Evolutionary conservation across 2,329 filamentous ascomycete species (phyloP), one percentile per base, ranked within the genome.

Genomic region (Thyridium curvatum): DNA sequence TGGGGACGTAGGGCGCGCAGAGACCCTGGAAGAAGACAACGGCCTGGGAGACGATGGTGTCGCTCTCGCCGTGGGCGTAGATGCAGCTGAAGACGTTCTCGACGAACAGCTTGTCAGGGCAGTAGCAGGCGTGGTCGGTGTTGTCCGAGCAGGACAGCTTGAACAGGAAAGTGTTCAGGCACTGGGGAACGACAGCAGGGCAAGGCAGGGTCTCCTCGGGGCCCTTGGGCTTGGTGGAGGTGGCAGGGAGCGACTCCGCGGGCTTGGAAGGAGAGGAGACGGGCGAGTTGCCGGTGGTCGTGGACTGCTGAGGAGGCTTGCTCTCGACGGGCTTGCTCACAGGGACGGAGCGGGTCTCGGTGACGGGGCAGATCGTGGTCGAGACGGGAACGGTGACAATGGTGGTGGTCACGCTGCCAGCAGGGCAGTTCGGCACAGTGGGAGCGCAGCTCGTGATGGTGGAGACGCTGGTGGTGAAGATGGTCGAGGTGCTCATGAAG

Each of bases 101-200:
- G 56, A 89, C 85, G 65, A 93, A 91, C 40, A 78, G 68, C 44
- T 73, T 61, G 57, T 84, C 76, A 51, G 86, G 84, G 79, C 91
- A 97, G 82, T 86, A 95, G 79, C 91, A 97, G 49, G 67, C 64
- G 43, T 73, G 66, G 56, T 95, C 87, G 32, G 84, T 82, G 80
- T 95, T 95, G 68, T 86, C 81, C 52, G 74, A 73, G 78, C 91
- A 97, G 57, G 76, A 69, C 37, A 84, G 76, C 44, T 72, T 65
- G 59, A 78, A 76, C 54, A 94, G 66, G 86, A 88, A 96, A 54
- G 89, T 94, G 77, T 91, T 93, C 66, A 97, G 69, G 72, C 91
- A 97, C 57, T 79, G 79, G 46, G 91, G 90, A 36, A 96, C 82
- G 35, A 90, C 76, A 18, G 71, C 65, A 41, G 89, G 88, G 65